Evolutionary conservation across 164 flowering plant species (phyloP).

Genomic region (Cinnamomum chago): DNA sequence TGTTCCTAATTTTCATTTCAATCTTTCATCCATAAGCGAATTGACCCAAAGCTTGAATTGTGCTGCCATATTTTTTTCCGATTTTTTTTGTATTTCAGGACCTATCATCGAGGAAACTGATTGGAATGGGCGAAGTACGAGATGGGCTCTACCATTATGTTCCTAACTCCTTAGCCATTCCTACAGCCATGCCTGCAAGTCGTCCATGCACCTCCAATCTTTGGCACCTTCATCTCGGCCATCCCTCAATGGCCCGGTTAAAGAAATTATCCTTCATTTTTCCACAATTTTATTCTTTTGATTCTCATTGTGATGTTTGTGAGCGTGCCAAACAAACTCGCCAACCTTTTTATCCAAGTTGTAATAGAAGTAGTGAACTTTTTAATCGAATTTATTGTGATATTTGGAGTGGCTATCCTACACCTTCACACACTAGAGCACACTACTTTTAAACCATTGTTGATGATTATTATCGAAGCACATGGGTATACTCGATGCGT

Average conservation of each 20-base stretch:
- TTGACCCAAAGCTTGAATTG: not conserved
- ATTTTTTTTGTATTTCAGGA: not conserved
- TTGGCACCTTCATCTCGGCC: too few relatives aligned
- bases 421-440: not conserved
- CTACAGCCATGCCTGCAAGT: too few relatives aligned
- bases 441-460: conserved; percentile 5
- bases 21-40: not conserved
- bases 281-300: too few relatives aligned
- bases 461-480: conserved; percentile 4
- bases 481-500: not conserved
- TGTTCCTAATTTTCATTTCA: not conserved
- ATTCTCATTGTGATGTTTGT: too few relatives aligned
- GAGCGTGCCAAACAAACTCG: too few relatives aligned
- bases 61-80: not conserved
- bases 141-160: not conserved
- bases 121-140: not conserved
- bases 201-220: too few relatives aligned
- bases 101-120: not conserved
- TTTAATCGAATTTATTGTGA: conserved; percentile 2
- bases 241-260: too few relatives aligned
- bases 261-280: too few relatives aligned
- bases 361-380: not conserved
- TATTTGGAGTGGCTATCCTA: not conserved
- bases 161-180: not conserved
- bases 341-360: not conserved